phyloP scores from a whole-genome alignment of 225 moss, liverwort and hornwort species.

The Pseudoscleropodium purum region DNA sequence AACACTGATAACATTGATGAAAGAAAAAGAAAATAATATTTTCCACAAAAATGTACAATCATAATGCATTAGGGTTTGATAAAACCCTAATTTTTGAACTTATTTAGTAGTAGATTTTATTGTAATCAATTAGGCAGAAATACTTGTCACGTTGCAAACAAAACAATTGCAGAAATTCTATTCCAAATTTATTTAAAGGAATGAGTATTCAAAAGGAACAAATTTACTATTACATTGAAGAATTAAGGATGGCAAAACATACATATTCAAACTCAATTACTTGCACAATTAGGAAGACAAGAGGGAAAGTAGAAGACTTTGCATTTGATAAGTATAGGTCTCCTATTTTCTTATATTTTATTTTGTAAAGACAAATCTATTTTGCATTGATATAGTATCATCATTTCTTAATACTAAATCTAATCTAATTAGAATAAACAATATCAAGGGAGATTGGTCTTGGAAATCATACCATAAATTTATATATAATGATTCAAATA shows the following conservation, averaged over 20 bases:
- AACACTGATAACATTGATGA: too few relatives aligned
- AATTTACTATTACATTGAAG: neutral
- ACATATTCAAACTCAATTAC: neutral
- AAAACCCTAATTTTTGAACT: too few relatives aligned
- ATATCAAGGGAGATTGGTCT: too few relatives aligned
- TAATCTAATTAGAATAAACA: too few relatives aligned
- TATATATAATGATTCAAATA: neutral
- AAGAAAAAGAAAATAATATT: neutral
- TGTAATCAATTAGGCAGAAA: fast-evolving
- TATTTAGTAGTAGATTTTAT: too few relatives aligned
- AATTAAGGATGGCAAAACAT: neutral
- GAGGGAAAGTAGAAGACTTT: too few relatives aligned
- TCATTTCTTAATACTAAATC: neutral
- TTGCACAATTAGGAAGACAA: neutral
- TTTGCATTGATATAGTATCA: neutral
- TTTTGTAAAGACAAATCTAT: too few relatives aligned
- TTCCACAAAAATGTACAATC: fast-evolving
- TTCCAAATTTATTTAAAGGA: neutral
- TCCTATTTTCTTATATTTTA: neutral
- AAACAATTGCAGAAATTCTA: neutral
- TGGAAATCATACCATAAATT: too few relatives aligned
- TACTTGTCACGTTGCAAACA: neutral
- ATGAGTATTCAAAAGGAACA: neutral
- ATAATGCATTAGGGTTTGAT: neutral
- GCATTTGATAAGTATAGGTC: neutral